Percentiles rank a stretch among this genome's conserved stretches.
These are phyloP conservation scores for Ploettnerulaceae sp. DNA, from an alignment of 2,329 filamentous ascomycete genomes.

Conservation along the genomic window DNA sequence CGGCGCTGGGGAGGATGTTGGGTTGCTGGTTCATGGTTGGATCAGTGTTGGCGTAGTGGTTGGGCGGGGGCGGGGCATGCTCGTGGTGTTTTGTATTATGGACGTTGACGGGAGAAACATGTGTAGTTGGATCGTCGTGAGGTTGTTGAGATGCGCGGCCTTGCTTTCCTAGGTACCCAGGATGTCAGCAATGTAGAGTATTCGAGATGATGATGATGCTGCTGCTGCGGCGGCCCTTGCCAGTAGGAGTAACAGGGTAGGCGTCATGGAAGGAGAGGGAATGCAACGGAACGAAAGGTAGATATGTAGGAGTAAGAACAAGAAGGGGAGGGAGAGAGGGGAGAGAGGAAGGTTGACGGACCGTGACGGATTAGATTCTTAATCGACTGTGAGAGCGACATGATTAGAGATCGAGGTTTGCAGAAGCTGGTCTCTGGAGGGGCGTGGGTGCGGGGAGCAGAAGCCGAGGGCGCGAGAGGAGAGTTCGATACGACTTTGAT, in stretches of 20 bases:
- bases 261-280: no score
- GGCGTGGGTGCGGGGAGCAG: neutral
- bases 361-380: conserved; percentile 98
- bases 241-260: conserved; percentile 3
- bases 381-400: conserved; percentile 83
- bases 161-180: conserved; percentile 70
- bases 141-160: conserved; percentile 61
- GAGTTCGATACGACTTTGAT: neutral
- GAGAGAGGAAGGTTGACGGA: conserved; percentile 35
- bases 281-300: no score
- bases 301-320: no score
- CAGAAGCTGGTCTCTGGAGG: neutral
- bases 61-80: conserved; percentile 43
- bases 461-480: neutral
- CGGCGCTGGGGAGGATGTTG: conserved; percentile 46
- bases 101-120: conserved; percentile 49
- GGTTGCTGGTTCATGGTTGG: conserved; percentile 54
- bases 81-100: conserved; percentile 51
- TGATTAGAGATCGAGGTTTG: conserved; percentile 30
- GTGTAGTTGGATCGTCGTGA: conserved; percentile 52
- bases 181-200: conserved; percentile 32
- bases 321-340: conserved; percentile 6
- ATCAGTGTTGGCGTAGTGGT: conserved; percentile 51
- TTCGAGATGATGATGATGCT: conserved; percentile 3
- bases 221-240: neutral